Percentiles rank a stretch among this genome's conserved stretches.
Evolutionary conservation across 345 rosid genomes (phyloP).

Genomic region (Passiflora organensis): DNA sequence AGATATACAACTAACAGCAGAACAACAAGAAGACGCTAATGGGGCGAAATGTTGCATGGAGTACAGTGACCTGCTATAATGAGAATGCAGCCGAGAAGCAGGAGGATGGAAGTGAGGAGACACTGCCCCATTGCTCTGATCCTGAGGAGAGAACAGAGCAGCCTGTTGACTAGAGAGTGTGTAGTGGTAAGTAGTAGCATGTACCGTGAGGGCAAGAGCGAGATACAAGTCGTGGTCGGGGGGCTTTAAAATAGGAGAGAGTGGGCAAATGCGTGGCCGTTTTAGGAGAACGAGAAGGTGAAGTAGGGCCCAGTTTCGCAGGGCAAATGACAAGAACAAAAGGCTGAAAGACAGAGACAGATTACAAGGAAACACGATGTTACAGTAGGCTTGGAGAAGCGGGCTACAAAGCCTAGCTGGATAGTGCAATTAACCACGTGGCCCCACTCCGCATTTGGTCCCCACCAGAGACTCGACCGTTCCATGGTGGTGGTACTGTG

Average conservation of each 20-base stretch:
- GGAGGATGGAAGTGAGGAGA: not conserved
- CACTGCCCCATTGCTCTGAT: slow-evolving; percentile 3
- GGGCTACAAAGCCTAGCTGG: not conserved
- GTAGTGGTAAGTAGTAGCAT: not conserved
- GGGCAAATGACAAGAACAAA: slow-evolving; percentile 6
- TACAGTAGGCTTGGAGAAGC: not conserved
- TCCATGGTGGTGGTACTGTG: too few species aligned
- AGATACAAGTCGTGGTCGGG: too few species aligned
- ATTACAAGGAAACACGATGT: not conserved
- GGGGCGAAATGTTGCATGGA: too few species aligned
- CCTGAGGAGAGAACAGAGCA: not conserved
- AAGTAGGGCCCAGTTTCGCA: slow-evolving; percentile 7
- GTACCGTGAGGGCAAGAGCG: not conserved
- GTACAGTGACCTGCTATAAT: slow-evolving; percentile 12
- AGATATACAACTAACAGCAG: not conserved
- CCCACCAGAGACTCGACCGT: too few species aligned
- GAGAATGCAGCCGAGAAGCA: not conserved
- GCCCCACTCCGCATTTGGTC: slow-evolving; percentile 1
- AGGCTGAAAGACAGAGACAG: not conserved
- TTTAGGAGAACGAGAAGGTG: slow-evolving; percentile 8
- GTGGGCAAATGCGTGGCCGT: too few species aligned
- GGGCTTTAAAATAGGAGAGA: not conserved
- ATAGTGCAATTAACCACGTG: slow-evolving; percentile 3
- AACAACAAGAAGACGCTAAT: not conserved
- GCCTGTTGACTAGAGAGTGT: not conserved